Evolutionary conservation across 176 grass and related monocot species (phyloP), one percentile per base, ranked within the genome.

Genomic region (Tillandsia leiboldiana): DNA sequence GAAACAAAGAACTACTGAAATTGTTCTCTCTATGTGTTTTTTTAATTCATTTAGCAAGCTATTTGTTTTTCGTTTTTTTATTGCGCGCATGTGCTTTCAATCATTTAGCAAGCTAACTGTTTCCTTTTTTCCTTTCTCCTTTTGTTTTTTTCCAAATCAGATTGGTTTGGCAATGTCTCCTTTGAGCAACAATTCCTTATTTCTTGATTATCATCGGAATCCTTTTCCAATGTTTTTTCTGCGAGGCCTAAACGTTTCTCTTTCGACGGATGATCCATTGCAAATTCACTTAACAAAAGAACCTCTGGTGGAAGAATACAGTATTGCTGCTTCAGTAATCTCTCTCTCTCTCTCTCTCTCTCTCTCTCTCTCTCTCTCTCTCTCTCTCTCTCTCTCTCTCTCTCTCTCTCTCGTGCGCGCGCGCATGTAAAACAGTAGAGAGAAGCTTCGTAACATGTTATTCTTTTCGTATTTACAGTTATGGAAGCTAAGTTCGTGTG

Each of bases 101-200:
- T 33, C 29, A 33, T 33, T 33, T 53, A 13, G 7, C 12, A 18
- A 53, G 26, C 77, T 42, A 42, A 80, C 48, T 24, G 66, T 47
- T 48, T 63, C 26, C 75, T 12, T 74, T 81, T n/a, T 74, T n/a
- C 33, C 33, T 42, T 42, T 42, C 33, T 42, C 33, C 33, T 42
- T 33, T 33, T 42, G 2, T 42, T 42, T 42, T 42, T 42, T 7
- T 7, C 33, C 33, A 42, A 7, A 73, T 72, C 74, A 96, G 92
- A 92, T 96, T 89, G 92, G 92, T 72, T 83, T 96, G 63, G 92
- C 92, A 20, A 92, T 96, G 92, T 96, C 92, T 87, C 88, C 92
- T 65, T 83, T 96, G 42, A 96, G 92, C 75, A 96, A 96, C 86
- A 96, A 92, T 53, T 96, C 88, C 8, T 57, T 92, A 67, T 96